Evolutionary conservation across 352 stramenopile species (phyloP), one percentile per base, ranked within the genome.

Genomic region (Pythium sp.): DNA sequence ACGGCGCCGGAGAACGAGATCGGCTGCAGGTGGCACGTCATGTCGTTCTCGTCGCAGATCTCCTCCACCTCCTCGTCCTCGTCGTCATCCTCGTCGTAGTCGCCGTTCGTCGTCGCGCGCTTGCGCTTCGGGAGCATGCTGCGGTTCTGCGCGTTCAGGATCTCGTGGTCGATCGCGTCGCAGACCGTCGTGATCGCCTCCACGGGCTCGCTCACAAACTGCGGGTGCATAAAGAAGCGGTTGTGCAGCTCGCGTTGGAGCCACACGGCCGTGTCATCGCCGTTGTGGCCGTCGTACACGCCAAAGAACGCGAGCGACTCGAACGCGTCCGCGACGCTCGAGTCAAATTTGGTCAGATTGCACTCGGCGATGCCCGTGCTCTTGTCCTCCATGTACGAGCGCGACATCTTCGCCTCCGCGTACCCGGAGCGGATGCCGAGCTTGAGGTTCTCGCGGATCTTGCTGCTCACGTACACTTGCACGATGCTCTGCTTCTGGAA

Each of bases 261-360:
- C 26, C 87, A 82, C 58, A 87, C 73, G 54, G 88, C 81, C n/a
- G 87, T 94, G 26, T 88, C 81, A 4, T 87, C 80, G 53, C 91
- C 91, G 63, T 94, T 94, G 73, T 97, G 91, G 36, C 91, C 91
- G 53, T 97, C 91, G 60, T 94, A 97, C 0, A 97, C 86, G 0
- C 71, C 90, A 72, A 94, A 97, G 62, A 84, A 97, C 18, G 75
- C 89, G 18, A 94, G 38, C 15, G 84, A 90, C 22, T 68, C 72
- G 60, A 81, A 92, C 9, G 65, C 64, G 7, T 68, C 46, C 5
- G 58, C 53, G 24, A 93, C 68, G 8, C 67, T 70, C 18, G 49
- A 41, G 14, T 79, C 72, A 63, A 86, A 93, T 14, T 64, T 67
- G 2, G 70, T 71, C 12, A 94, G 59, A 15, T 81, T 73, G 54